Conservation (phyloP, 73 alveolate species). For the Paramecium primaurelia region DNA sequence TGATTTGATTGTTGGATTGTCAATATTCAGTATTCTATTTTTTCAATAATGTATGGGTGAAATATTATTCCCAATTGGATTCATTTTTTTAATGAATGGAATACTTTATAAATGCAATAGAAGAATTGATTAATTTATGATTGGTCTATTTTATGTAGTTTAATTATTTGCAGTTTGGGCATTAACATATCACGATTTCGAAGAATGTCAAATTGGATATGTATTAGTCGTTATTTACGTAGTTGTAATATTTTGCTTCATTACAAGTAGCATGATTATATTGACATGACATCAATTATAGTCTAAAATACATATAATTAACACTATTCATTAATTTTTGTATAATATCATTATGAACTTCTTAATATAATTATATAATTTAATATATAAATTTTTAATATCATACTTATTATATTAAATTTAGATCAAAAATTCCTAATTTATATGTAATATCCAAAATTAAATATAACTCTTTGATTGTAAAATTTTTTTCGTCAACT, state of each 20-base stretch:
- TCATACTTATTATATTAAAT: too few species aligned
- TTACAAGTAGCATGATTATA: constrained; percentile 1
- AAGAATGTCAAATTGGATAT: not conserved
- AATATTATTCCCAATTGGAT: not conserved
- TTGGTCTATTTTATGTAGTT: not conserved
- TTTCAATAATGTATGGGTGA: not conserved
- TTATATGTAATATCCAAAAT: not conserved
- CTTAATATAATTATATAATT: not conserved
- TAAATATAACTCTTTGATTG: not conserved
- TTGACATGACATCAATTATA: not conserved
- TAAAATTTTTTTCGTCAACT: not conserved
- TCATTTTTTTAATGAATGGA: not conserved
- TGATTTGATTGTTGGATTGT: not conserved
- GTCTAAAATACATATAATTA: not conserved
- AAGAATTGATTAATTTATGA: not conserved
- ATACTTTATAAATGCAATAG: not conserved
- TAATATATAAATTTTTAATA: too few species aligned
- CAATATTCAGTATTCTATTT: not conserved
- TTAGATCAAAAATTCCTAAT: too few species aligned
- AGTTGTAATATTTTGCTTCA: not conserved
- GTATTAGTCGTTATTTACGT: not conserved
- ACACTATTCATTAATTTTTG: not conserved
- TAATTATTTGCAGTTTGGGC: constrained; percentile 12
- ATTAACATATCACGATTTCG: not conserved
- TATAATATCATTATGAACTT: not conserved